These are phyloP conservation scores for Starmera pachycereana DNA, from an alignment of 805 yeast species.

Conservation along the genomic window DNA sequence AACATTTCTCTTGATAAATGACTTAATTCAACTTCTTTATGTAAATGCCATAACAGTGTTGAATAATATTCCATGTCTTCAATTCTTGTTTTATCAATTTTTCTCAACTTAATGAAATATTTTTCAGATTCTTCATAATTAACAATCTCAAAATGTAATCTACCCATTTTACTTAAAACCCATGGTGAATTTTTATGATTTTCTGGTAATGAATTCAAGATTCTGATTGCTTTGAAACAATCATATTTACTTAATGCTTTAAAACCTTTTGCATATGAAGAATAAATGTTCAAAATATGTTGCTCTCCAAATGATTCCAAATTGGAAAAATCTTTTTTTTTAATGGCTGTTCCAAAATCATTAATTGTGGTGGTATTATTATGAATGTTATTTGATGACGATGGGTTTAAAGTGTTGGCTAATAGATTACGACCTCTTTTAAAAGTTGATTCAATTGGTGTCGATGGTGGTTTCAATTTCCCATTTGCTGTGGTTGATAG, in stretches of 20 bases:
- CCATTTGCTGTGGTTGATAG: background rate
- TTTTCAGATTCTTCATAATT: slow-evolving; percentile 69
- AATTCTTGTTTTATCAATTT: slow-evolving; percentile 64
- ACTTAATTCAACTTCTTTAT: slow-evolving; percentile 69
- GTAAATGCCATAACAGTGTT: slow-evolving; percentile 88
- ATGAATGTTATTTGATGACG: background rate
- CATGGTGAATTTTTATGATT: slow-evolving; percentile 66
- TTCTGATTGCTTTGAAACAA: slow-evolving; percentile 68
- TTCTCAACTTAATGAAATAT: slow-evolving; percentile 52
- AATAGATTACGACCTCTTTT: slow-evolving; percentile 3
- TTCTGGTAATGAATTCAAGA: slow-evolving; percentile 54
- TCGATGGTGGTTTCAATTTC: background rate
- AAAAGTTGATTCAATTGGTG: slow-evolving; percentile 1
- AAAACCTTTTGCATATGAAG: slow-evolving; percentile 48
- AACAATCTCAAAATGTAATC: slow-evolving; percentile 78
- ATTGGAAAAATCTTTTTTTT: slow-evolving; percentile 8
- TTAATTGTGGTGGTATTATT: background rate
- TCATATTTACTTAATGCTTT: slow-evolving; percentile 57
- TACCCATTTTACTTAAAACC: slow-evolving; percentile 73
- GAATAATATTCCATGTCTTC: slow-evolving; percentile 90
- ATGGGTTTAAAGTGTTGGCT: background rate
- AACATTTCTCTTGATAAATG: slow-evolving; percentile 72
- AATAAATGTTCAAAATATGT: slow-evolving; percentile 36
- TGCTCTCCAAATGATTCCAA: slow-evolving; percentile 25
- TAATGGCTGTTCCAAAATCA: slow-evolving; percentile 12